These are phyloP conservation scores for Amanita fuliginea DNA, from an alignment of 768 basidiomycete species.

Conservation along the genomic window DNA sequence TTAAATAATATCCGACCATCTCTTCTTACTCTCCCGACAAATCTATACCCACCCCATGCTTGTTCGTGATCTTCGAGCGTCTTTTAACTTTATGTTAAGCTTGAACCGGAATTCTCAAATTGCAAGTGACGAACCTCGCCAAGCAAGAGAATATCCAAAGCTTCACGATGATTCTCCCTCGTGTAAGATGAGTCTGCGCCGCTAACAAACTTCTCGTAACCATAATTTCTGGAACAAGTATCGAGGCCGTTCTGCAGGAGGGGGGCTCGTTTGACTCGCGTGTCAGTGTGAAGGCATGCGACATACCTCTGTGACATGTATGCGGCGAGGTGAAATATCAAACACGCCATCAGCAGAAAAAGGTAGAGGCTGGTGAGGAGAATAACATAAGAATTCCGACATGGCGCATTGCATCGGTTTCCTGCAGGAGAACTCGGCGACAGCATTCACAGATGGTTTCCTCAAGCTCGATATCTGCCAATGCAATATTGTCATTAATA, in stretches of 20 bases:
- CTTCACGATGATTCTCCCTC: constrained; percentile 11
- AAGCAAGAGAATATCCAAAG: constrained; percentile 22
- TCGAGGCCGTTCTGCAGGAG: constrained; percentile 9
- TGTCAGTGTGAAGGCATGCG: neutral
- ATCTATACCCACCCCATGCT: constrained; percentile 58
- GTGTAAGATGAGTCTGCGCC: neutral
- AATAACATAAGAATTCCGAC: constrained; percentile 32
- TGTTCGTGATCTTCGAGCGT: constrained; percentile 41
- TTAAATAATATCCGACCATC: constrained; percentile 53
- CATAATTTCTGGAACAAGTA: constrained; percentile 12
- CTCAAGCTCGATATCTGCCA: constrained; percentile 3
- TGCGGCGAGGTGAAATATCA: constrained; percentile 5
- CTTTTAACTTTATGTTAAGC: constrained; percentile 20
- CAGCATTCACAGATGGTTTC: constrained; percentile 4
- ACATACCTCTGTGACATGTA: constrained; percentile 10
- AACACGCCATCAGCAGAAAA: constrained; percentile 9
- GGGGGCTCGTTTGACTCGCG: neutral
- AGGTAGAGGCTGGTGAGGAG: constrained; percentile 23
- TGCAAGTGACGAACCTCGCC: constrained; percentile 27
- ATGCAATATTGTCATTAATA: constrained; percentile 1
- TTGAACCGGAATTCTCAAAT: neutral
- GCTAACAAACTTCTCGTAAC: constrained; percentile 15
- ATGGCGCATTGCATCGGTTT: constrained; percentile 41
- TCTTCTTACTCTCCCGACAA: constrained; percentile 44
- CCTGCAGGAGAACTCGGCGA: constrained; percentile 26